Base-by-base conservation (phyloP, 2,329 filamentous ascomycete genomes). In the Microsporum audouinii region DNA sequence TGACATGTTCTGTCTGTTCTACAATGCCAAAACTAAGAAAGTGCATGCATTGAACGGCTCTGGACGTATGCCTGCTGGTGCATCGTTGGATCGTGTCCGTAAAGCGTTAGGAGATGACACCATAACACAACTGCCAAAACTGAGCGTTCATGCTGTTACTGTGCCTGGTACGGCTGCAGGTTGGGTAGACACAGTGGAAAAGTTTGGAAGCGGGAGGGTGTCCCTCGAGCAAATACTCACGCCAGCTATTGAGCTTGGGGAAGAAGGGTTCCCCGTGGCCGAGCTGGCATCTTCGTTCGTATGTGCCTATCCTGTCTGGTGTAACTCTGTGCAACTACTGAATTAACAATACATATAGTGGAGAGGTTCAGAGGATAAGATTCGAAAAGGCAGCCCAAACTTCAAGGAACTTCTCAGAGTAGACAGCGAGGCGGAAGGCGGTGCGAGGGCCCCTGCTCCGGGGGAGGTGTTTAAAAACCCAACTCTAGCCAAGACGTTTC, bases 1-100 rank as follows among this genome's bases (percentile, higher is more conserved):
- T 64, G 94, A 99, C 76, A 91, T 96, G 85, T 99, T 97, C 77
- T 91, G 91, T 73, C 83, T 97, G 39, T 96, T 84, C 79, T 97
- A 92, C 78, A 84, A 95, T 71, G 89, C 90, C 47, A 83, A 87
- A 67, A 89, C 86, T 0, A 88, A 88, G 70, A 88, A 88, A 65
- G 87, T 97, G 6, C 87, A 85, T 60, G 89, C 91, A 7, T 78
- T 97, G 73, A 99, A 99, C 73, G 94, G 91, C 23, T 96, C 91
- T 1, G 94, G 94, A n/a, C 85, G 94, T 33, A 84, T 90, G 2
- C 85, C 88, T 3, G 79, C 76, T 58, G 84, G 86, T 41, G 84
- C 78, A 64, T 88, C 85, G 0, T 79, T 95, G 0, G 86, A 90
- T 59, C 80, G 78, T 36, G 81, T 95, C 60, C 83, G 88, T 29